phyloP scores from a whole-genome alignment of 345 rosid genomes.

The Rubroshorea leprosula region DNA sequence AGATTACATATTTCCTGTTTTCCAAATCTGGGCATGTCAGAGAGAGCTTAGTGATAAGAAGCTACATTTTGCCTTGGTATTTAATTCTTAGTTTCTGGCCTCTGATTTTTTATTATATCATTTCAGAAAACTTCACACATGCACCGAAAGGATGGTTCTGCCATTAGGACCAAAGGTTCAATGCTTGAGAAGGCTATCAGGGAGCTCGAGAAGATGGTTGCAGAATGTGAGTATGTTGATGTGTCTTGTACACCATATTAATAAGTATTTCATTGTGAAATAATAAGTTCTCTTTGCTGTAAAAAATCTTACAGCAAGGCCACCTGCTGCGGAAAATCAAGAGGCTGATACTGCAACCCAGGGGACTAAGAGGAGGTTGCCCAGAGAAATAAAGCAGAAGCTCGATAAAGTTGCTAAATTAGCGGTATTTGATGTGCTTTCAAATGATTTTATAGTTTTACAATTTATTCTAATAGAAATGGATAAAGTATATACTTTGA shows the following conservation, averaged over 20 bases:
- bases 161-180: slow-evolving; percentile 54
- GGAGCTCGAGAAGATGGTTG: slow-evolving; percentile 84
- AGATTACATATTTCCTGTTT: background rate
- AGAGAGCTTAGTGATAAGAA: background rate
- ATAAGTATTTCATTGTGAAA: slow-evolving; percentile 7
- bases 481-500: slow-evolving; percentile 10
- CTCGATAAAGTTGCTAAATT: slow-evolving; percentile 73
- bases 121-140: slow-evolving; percentile 40
- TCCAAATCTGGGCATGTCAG: slow-evolving; percentile 1
- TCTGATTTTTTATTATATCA: slow-evolving; percentile 23
- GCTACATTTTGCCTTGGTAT: slow-evolving; percentile 2
- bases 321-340: slow-evolving; percentile 66
- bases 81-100: slow-evolving; percentile 1
- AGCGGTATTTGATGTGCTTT: slow-evolving; percentile 39
- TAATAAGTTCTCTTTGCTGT: slow-evolving; percentile 6
- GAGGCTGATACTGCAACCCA: slow-evolving; percentile 68
- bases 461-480: slow-evolving; percentile 1
- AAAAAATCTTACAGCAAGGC: slow-evolving; percentile 58
- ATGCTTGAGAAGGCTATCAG: slow-evolving; percentile 81
- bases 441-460: slow-evolving; percentile 1
- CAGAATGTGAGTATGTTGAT: slow-evolving; percentile 62
- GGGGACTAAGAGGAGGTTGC: slow-evolving; percentile 72
- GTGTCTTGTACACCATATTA: slow-evolving; percentile 1
- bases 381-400: slow-evolving; percentile 60
- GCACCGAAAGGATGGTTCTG: slow-evolving; percentile 55